Evolutionary conservation across 768 basidiomycete genomes (phyloP), one percentile per base, ranked within the genome.

Genomic region (Mycena olivaceomarginata): DNA sequence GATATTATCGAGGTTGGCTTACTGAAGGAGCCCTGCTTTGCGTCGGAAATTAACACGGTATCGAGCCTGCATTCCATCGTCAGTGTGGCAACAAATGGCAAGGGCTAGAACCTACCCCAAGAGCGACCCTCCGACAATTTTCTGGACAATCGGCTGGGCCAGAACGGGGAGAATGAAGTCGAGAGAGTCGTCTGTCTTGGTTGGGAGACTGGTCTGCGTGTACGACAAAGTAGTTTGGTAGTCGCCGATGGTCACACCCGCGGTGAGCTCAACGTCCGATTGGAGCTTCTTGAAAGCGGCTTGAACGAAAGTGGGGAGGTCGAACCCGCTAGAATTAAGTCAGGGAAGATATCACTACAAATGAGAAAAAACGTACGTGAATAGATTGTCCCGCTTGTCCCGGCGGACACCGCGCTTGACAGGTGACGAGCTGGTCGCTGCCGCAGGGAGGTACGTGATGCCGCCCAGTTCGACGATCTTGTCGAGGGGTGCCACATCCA

Each of bases 81-180:
- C n/a, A 75, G 64, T n/a, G 45, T 13, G 7, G 18, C 13, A 41
- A 10, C n/a, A 51, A 37, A 66, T 8, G 74, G 77, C 25, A 25
- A 41, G 51, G 51, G 22, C 31, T 39, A 7, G 6, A 46, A 77
- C 85, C 18, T 76, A 92, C 93, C 91, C 89, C 65, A 95, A 83
- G 10, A 86, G 82, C 20, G 93, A 90, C 20, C 87, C 91, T 7
- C 89, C 87, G 56, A 95, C 93, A 72, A 95, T 89, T 76, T 90
- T 91, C 82, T 95, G 93, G 7, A 95, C 94, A 71, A 96, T 94
- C 5, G 94, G 94, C 68, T 91, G 88, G 0, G 94, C 94, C 73
- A 96, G 89, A 56, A 94, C 81, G 8, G 94, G 94, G 8, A 96
- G 86, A 68, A 95, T 91, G 46, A 93, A 83, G 77, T 93, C 87